phyloP scores from a whole-genome alignment of 2,329 filamentous ascomycete species.

The Sporothrix protearum region DNA sequence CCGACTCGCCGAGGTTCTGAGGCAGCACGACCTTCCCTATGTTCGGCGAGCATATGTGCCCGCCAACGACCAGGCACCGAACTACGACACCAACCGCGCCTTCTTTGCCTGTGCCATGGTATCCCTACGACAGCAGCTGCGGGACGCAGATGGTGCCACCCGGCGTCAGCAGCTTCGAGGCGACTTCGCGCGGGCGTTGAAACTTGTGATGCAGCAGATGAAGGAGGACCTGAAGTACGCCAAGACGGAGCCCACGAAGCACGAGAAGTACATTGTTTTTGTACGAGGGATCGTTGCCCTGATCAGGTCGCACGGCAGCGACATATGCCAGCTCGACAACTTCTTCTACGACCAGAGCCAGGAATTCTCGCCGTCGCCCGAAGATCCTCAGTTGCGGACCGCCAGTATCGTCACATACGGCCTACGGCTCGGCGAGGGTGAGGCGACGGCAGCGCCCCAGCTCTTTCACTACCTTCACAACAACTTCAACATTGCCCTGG shows the following conservation, averaged over 20 bases:
- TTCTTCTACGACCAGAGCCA: constrained; percentile 56
- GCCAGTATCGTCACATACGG: constrained; percentile 56
- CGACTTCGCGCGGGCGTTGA: constrained; percentile 45
- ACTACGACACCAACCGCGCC: constrained; percentile 47
- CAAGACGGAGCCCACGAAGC: constrained; percentile 36
- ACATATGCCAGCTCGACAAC: constrained; percentile 51
- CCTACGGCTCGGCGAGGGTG: constrained; percentile 51
- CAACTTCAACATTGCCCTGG: constrained; percentile 54
- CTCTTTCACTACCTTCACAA: constrained; percentile 57
- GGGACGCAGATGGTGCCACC: constrained; percentile 39
- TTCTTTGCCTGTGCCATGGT: constrained; percentile 50
- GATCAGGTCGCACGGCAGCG: constrained; percentile 52
- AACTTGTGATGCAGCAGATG: constrained; percentile 52
- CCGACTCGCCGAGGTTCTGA: constrained; percentile 47
- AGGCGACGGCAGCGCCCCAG: constrained; percentile 45
- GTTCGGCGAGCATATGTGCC: constrained; percentile 41
- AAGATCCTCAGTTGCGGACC: constrained; percentile 56
- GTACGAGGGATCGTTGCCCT: constrained; percentile 51
- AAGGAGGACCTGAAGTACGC: constrained; percentile 47
- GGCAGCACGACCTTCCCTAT: constrained; percentile 42
- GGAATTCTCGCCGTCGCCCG: constrained; percentile 53
- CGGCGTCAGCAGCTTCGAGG: constrained; percentile 39
- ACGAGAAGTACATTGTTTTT: constrained; percentile 49
- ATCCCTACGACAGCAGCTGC: constrained; percentile 49
- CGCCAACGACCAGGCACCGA: constrained; percentile 39